Evolutionary conservation across 768 basidiomycete species (phyloP).

Genomic region (Roridomyces roridus): DNA sequence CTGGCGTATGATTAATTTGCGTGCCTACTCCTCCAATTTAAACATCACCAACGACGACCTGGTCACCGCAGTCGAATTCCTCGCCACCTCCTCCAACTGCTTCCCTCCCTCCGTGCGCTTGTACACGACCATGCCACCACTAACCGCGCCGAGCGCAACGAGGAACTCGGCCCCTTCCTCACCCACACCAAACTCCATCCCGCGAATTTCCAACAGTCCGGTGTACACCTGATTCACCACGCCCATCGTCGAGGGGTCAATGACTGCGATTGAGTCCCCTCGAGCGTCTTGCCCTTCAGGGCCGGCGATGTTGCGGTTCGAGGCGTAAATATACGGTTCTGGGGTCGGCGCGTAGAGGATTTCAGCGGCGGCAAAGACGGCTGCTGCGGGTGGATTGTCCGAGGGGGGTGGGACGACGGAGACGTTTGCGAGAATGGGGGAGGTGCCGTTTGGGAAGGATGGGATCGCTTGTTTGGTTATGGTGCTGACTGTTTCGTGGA

Average conservation of each 20-base stretch:
- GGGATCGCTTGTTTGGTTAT: constrained; percentile 49
- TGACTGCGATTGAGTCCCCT: constrained; percentile 67
- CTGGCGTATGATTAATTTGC: too few species aligned
- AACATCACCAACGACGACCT: too few species aligned
- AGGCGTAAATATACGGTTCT: constrained; percentile 44
- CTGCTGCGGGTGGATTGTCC: constrained; percentile 41
- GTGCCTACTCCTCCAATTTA: too few species aligned
- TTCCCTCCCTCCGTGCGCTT: constrained; percentile 56
- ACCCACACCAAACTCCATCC: constrained; percentile 64
- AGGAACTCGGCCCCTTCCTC: constrained; percentile 57
- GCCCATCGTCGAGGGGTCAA: constrained; percentile 38
- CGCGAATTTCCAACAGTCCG: constrained; percentile 66
- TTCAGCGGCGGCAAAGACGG: constrained; percentile 48
- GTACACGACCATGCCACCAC: constrained; percentile 60
- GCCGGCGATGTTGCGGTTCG: constrained; percentile 52
- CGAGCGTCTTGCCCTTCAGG: too few species aligned
- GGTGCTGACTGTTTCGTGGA: constrained; percentile 52
- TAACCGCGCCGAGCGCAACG: constrained; percentile 60
- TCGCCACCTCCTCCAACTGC: constrained; percentile 55
- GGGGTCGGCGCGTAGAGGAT: constrained; percentile 46
- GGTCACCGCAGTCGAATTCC: too few species aligned
- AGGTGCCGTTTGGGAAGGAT: constrained; percentile 43
- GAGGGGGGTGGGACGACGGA: constrained; percentile 45
- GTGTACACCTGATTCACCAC: constrained; percentile 62
- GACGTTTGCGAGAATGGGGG: constrained; percentile 42